Percentiles rank a stretch among this genome's conserved stretches.
These are phyloP conservation scores for Aspergillus melleus DNA, from an alignment of 2,329 filamentous ascomycete genomes.

Conservation along the genomic window DNA sequence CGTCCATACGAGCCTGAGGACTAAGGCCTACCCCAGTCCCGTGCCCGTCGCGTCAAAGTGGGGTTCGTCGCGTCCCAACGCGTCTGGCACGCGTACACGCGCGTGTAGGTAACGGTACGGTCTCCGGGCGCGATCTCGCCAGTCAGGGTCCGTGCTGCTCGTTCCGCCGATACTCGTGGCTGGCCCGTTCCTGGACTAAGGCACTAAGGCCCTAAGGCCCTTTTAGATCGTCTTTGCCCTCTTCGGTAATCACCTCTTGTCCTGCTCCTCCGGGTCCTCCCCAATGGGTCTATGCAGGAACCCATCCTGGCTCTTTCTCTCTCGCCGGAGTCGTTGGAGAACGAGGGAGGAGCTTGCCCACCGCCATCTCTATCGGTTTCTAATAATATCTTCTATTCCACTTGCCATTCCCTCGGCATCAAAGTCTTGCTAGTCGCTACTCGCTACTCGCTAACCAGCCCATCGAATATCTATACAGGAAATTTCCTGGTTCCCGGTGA, in stretches of 20 bases:
- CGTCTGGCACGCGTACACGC: conserved; percentile 20
- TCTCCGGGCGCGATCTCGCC: neutral
- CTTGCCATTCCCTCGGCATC: neutral
- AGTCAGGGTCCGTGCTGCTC: neutral
- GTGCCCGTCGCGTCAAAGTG: conserved; percentile 14
- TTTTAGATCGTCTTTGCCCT: neutral
- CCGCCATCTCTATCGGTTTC: neutral
- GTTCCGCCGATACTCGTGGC: neutral
- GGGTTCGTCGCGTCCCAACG: conserved; percentile 20
- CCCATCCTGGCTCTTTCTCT: neutral
- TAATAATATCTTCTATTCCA: neutral
- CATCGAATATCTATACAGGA: neutral
- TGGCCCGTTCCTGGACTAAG: neutral
- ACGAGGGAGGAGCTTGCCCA: neutral
- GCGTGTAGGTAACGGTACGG: conserved; percentile 21
- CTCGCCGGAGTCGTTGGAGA: neutral
- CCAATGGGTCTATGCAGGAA: neutral
- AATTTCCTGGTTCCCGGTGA: neutral
- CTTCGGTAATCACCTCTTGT: neutral
- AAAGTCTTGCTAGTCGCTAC: neutral
- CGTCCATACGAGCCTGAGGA: too few species aligned
- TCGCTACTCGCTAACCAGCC: neutral
- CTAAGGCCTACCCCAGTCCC: too few species aligned
- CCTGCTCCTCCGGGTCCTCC: neutral
- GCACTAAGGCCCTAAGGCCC: neutral